A percentile compares a stretch with the other conserved stretches of the same genome.
phyloP scores from a whole-genome alignment of 352 stramenopile genomes.

The Phytophthora sojae region DNA sequence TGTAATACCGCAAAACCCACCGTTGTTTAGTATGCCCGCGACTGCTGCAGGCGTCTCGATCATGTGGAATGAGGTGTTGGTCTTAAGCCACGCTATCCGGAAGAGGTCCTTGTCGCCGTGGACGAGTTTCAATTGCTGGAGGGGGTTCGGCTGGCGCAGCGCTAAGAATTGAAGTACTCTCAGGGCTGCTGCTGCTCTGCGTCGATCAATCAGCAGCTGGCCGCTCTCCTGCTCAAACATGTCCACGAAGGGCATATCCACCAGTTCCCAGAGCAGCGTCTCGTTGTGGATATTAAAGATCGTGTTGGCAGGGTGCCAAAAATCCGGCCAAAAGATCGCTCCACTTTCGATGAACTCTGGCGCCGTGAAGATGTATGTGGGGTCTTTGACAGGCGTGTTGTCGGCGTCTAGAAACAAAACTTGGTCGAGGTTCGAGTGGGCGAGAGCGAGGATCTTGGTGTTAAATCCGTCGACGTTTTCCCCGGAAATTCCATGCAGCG shows the following conservation, averaged over 20 bases:
- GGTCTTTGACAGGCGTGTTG: slow-evolving; percentile 46
- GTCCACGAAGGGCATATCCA: slow-evolving; percentile 42
- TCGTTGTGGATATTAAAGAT: slow-evolving; percentile 58
- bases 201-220: slow-evolving; percentile 51
- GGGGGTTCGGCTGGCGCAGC: slow-evolving; percentile 29
- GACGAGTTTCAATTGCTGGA: slow-evolving; percentile 36
- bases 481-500: slow-evolving; percentile 1
- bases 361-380: slow-evolving; percentile 48
- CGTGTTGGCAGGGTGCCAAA: slow-evolving; percentile 56
- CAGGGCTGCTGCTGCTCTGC: slow-evolving; percentile 26
- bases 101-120: slow-evolving; percentile 61
- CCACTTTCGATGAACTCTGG: slow-evolving; percentile 37
- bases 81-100: slow-evolving; percentile 58
- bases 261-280: slow-evolving; percentile 54
- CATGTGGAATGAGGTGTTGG: slow-evolving; percentile 47
- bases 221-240: slow-evolving; percentile 74
- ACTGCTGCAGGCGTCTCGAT: slow-evolving; percentile 41
- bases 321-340: slow-evolving; percentile 67
- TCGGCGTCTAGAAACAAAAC: slow-evolving; percentile 56
- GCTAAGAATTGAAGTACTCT: slow-evolving; percentile 41
- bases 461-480: slow-evolving; percentile 11
- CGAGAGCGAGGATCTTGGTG: slow-evolving; percentile 6
- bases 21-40: slow-evolving; percentile 32
- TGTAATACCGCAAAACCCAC: slow-evolving; percentile 51
- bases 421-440: slow-evolving; percentile 29